These are phyloP conservation scores for Dictyophora rubrovolvata DNA, from an alignment of 768 basidiomycete species.

Conservation along the genomic window DNA sequence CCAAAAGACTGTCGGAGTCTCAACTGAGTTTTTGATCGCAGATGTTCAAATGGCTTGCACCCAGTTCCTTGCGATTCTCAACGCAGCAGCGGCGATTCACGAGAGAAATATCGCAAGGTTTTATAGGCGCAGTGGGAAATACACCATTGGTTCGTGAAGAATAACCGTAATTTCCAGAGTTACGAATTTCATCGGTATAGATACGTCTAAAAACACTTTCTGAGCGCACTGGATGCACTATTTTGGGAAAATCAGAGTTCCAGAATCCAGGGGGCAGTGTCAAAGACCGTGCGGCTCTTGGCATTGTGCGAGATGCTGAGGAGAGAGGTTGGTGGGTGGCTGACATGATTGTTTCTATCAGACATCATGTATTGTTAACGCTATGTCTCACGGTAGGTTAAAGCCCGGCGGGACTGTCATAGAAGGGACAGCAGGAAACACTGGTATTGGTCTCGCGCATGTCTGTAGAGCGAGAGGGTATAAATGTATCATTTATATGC, in stretches of 20 bases:
- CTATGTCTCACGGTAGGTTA: conserved; percentile 42
- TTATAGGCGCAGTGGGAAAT: conserved; percentile 83
- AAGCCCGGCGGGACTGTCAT: conserved; percentile 94
- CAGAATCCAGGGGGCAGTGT: conserved; percentile 98
- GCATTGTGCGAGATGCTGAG: conserved; percentile 81
- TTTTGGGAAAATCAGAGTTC: conserved; percentile 96
- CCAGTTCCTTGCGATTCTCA: background rate
- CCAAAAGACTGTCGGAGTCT: conserved; percentile 1
- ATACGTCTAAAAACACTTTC: conserved; percentile 77
- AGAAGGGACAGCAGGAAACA: conserved; percentile 97
- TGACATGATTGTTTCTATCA: background rate
- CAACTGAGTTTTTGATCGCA: background rate
- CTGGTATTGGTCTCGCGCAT: conserved; percentile 91
- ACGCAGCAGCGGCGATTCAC: conserved; percentile 20
- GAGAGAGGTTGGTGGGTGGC: conserved; percentile 59
- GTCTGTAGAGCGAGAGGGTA: conserved; percentile 91
- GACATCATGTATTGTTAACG: background rate
- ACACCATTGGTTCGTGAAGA: conserved; percentile 68
- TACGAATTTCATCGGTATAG: conserved; percentile 28
- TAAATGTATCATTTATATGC: conserved; percentile 99
- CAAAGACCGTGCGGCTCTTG: conserved; percentile 94
- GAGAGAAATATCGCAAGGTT: conserved; percentile 52
- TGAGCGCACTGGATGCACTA: conserved; percentile 69
- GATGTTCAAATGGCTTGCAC: background rate
- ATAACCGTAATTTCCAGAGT: background rate